Percentiles rank a stretch among this genome's conserved stretches.
These are phyloP conservation scores for Mortierella sp. DNA, from an alignment of 371 early-diverging fungal genomes.

Conservation along the genomic window DNA sequence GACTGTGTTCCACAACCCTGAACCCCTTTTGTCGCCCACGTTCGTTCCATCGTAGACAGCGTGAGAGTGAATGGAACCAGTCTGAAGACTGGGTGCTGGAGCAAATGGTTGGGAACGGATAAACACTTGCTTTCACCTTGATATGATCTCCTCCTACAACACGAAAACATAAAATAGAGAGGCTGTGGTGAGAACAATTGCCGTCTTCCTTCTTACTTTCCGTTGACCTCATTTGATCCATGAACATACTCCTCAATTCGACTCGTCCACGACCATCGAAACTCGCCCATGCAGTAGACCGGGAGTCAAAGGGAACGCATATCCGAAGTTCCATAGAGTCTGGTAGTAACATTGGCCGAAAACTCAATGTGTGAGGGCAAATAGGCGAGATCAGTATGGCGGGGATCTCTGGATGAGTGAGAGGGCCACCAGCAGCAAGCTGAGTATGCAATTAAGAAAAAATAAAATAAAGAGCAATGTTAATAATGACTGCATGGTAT, in stretches of 20 bases:
- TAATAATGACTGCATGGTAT: conserved; percentile 4
- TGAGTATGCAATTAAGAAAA: conserved; percentile 25
- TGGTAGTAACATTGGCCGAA: conserved; percentile 94
- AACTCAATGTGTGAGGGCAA: conserved; percentile 94
- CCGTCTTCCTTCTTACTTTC: no score
- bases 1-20: conserved; percentile 59
- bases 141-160: conserved; percentile 87
- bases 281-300: conserved; percentile 78
- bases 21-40: conserved; percentile 81
- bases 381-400: conserved; percentile 93
- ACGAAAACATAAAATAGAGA: no score
- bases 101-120: conserved; percentile 91
- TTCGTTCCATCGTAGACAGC: conserved; percentile 87
- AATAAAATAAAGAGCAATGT: conserved; percentile 53
- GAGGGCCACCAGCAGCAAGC: conserved; percentile 91
- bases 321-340: conserved; percentile 84
- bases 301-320: conserved; percentile 74
- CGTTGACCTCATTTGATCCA: no score
- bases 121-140: conserved; percentile 83
- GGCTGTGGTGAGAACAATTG: no score
- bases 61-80: conserved; percentile 83
- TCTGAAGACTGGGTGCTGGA: conserved; percentile 78
- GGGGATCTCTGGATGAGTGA: conserved; percentile 94
- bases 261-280: conserved; percentile 92
- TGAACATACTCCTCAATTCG: conserved; percentile 73